Percentiles rank a stretch among this genome's conserved stretches.
phyloP scores from a whole-genome alignment of 176 grass and related monocot species.

The Cenchrus fungigraminus region DNA sequence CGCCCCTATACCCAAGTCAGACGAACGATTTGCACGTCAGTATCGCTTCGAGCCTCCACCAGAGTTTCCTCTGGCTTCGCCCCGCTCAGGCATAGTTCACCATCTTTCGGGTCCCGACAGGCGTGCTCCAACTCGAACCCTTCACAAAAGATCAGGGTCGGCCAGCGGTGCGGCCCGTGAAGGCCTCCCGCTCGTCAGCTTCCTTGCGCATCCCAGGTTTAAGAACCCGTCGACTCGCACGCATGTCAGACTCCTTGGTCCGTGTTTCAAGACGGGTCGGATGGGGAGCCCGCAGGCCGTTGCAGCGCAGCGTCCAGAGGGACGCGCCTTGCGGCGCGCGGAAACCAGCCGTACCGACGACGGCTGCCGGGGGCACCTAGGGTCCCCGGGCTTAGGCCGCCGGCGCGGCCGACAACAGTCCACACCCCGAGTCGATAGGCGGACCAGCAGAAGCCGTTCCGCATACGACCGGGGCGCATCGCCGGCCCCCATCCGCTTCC shows the following conservation, averaged over 20 bases:
- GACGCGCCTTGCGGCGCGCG: too few species aligned
- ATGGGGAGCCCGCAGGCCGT: slow-evolving; percentile 45
- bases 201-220: too few species aligned
- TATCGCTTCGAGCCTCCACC: slow-evolving; percentile 73
- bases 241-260: slow-evolving; percentile 65
- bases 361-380: too few species aligned
- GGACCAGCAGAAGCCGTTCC: slow-evolving; percentile 14
- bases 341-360: too few species aligned
- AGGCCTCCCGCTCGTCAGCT: too few species aligned
- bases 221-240: not conserved
- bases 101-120: slow-evolving; percentile 69
- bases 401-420: too few species aligned
- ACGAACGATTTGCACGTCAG: slow-evolving; percentile 75
- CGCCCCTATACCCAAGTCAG: slow-evolving; percentile 71
- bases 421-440: too few species aligned
- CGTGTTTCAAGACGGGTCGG: slow-evolving; percentile 80
- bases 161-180: slow-evolving; percentile 36
- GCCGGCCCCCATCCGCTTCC: slow-evolving; percentile 73
- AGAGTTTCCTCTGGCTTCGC: slow-evolving; percentile 80
- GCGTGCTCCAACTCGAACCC: slow-evolving; percentile 66
- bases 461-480: slow-evolving; percentile 44
- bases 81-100: slow-evolving; percentile 73
- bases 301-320: not conserved
- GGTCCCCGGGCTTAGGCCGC: too few species aligned
- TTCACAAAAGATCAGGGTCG: slow-evolving; percentile 59